Percentiles rank a stretch among this genome's conserved stretches.
These are phyloP conservation scores for Apiotrichum gracile DNA, from an alignment of 1,284 basidiomycete species.

Conservation along the genomic window DNA sequence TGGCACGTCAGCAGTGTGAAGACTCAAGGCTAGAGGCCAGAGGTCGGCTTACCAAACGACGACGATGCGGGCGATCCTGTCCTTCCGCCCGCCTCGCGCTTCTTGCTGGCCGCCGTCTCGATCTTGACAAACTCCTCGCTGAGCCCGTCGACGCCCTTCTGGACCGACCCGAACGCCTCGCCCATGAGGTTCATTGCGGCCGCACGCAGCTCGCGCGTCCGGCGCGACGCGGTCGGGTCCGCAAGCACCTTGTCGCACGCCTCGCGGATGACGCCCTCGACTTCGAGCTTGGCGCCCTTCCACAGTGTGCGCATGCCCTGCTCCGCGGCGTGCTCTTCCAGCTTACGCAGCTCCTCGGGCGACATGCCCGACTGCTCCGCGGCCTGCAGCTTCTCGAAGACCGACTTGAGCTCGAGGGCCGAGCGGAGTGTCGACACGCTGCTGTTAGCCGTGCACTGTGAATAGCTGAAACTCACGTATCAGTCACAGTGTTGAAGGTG, in stretches of 20 bases:
- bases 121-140: conserved; percentile 70
- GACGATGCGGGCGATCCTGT: neutral
- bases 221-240: conserved; percentile 45
- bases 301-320: conserved; percentile 85
- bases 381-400: conserved; percentile 91
- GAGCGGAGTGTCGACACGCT: conserved; percentile 61
- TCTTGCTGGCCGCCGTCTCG: conserved; percentile 56
- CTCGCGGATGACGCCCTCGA: conserved; percentile 79
- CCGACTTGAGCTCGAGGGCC: conserved; percentile 85
- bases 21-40: neutral
- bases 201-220: conserved; percentile 68
- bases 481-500: conserved; percentile 87
- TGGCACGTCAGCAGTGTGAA: neutral
- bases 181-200: conserved; percentile 78
- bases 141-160: conserved; percentile 57
- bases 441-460: neutral
- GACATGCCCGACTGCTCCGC: conserved; percentile 82
- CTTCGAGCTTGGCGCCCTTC: conserved; percentile 54
- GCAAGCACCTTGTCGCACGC: conserved; percentile 80
- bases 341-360: conserved; percentile 76
- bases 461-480: conserved; percentile 60
- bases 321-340: conserved; percentile 95
- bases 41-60: neutral
- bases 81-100: conserved; percentile 36
- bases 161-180: conserved; percentile 54